Evolutionary conservation across 1,139 yeast species (phyloP).

Genomic region (Lodderomyces parapsilosis): DNA sequence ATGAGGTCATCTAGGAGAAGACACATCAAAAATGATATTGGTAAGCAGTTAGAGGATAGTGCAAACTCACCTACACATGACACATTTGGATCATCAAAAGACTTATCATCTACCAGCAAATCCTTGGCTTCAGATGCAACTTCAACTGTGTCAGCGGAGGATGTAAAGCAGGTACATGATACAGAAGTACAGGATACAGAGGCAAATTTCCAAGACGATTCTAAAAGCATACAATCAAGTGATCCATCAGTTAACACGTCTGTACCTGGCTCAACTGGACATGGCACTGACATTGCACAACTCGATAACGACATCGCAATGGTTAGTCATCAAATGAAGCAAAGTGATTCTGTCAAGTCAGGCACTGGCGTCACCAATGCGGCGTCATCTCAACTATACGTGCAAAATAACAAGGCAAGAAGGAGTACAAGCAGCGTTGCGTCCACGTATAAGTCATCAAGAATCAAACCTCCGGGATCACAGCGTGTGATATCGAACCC

Average conservation of each 20-base stretch:
- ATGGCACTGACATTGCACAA: not conserved
- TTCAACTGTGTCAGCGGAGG: too few species aligned
- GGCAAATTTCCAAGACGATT: not conserved
- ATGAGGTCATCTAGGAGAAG: slow-evolving; percentile 16
- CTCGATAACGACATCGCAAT: not conserved
- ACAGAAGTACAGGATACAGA: not conserved
- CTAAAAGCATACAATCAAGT: not conserved
- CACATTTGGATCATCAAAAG: not conserved
- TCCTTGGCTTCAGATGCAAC: too few species aligned
- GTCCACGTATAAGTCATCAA: slow-evolving; percentile 14
- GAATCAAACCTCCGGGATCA: slow-evolving; percentile 16
- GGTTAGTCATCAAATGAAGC: not conserved
- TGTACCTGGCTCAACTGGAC: not conserved
- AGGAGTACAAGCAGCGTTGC: slow-evolving; percentile 15
- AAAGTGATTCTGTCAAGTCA: slow-evolving; percentile 3
- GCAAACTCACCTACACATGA: not conserved
- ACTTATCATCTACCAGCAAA: not conserved
- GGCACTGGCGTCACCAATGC: not conserved
- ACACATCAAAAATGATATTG: not conserved
- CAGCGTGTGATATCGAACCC: slow-evolving; percentile 9
- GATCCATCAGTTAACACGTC: not conserved
- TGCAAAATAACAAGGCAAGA: slow-evolving; percentile 5
- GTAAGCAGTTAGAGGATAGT: not conserved
- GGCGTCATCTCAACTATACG: not conserved
- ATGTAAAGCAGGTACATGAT: too few species aligned